These are phyloP conservation scores for Calonectria pseudoturangicola DNA, from an alignment of 2,329 filamentous ascomycete species.

Conservation along the genomic window DNA sequence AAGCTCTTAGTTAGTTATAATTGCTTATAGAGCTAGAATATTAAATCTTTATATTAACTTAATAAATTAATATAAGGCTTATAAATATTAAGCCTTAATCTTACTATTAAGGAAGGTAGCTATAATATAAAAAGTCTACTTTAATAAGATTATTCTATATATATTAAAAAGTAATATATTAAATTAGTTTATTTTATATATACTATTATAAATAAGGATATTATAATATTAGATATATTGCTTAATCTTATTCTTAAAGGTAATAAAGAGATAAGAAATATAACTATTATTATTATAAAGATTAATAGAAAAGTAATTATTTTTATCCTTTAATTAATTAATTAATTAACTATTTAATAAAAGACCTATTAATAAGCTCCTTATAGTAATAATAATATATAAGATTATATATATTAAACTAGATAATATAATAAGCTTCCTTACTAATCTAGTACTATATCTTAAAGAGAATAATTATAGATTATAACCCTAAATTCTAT, in stretches of 20 bases:
- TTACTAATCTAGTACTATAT: too few species aligned
- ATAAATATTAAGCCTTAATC: not conserved
- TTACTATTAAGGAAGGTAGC: not conserved
- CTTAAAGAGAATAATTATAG: too few species aligned
- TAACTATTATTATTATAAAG: too few species aligned
- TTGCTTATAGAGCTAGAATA: not conserved
- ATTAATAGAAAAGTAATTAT: too few species aligned
- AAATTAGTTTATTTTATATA: conserved; percentile 11
- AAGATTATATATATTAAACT: too few species aligned
- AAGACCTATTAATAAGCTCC: too few species aligned
- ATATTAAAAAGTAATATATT: conserved; percentile 25
- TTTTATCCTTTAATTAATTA: too few species aligned
- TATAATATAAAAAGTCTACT: conserved; percentile 2
- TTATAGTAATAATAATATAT: too few species aligned
- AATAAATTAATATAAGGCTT: not conserved
- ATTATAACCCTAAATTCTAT: too few species aligned
- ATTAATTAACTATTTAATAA: too few species aligned
- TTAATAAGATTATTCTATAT: not conserved
- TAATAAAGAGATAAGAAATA: not conserved
- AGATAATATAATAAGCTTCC: too few species aligned
- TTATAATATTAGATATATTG: not conserved
- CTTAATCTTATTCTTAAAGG: not conserved
- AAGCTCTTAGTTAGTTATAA: not conserved
- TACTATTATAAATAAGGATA: not conserved
- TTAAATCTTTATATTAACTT: not conserved